These are phyloP conservation scores for Zygosaccharomyces sapae DNA, from an alignment of 1,139 yeast genomes.

Conservation along the genomic window DNA sequence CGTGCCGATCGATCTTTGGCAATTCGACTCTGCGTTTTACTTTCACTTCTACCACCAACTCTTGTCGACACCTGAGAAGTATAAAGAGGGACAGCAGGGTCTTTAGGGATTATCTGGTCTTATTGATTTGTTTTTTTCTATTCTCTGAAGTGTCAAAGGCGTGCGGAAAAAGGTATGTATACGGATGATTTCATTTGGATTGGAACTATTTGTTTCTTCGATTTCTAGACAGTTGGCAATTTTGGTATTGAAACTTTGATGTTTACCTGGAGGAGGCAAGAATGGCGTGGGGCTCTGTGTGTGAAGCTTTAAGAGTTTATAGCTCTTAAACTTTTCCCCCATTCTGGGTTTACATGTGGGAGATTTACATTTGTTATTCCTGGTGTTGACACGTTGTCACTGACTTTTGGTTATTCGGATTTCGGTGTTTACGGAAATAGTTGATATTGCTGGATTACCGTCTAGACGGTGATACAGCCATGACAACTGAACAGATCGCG, in stretches of 20 bases:
- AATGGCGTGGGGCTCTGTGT: neutral
- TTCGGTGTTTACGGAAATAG: neutral
- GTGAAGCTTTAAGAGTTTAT: neutral
- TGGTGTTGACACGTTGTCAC: slow-evolving; percentile 7
- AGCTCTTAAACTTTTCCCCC: neutral
- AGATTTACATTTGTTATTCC: neutral
- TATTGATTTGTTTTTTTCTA: slow-evolving; percentile 5
- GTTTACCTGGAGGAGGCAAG: neutral
- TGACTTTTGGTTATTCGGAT: neutral
- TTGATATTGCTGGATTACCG: neutral
- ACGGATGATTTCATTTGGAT: neutral
- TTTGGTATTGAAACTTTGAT: neutral
- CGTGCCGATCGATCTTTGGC: slow-evolving; percentile 8
- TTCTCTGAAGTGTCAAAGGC: slow-evolving; percentile 7
- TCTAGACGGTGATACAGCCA: neutral
- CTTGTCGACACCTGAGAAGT: neutral
- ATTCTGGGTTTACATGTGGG: neutral
- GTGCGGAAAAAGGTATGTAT: slow-evolving; percentile 8
- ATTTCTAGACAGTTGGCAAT: neutral
- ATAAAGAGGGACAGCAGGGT: slow-evolving; percentile 8
- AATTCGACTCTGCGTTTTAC: slow-evolving; percentile 4
- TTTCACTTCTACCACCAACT: slow-evolving; percentile 7
- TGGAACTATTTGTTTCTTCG: neutral
- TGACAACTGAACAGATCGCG: no score
- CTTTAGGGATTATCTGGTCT: slow-evolving; percentile 7